Percentiles rank a stretch among this genome's conserved stretches.
These are phyloP conservation scores for Aspergillus panamensis DNA, from an alignment of 495 filamentous ascomycete genomes.

Conservation along the genomic window DNA sequence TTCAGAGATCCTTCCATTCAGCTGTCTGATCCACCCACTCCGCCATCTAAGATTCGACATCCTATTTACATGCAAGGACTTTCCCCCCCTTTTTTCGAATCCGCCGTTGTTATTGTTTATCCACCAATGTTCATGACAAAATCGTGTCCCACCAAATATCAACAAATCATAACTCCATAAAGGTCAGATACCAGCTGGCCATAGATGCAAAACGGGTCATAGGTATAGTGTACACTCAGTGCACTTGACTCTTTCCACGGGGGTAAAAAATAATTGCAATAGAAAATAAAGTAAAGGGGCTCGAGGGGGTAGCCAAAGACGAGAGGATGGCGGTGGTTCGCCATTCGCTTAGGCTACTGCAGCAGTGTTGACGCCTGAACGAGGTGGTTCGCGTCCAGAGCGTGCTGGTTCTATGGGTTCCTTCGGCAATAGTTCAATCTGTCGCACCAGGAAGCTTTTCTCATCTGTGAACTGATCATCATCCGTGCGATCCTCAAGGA, in stretches of 20 bases:
- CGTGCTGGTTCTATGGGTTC: constrained; percentile 54
- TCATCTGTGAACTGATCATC: constrained; percentile 99
- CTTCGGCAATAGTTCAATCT: constrained; percentile 76
- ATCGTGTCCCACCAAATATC: constrained; percentile 9
- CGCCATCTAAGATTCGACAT: constrained; percentile 16
- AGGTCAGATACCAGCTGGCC: constrained; percentile 24
- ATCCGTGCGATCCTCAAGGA: constrained; percentile 91
- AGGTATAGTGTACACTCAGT: constrained; percentile 20
- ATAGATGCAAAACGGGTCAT: constrained; percentile 23
- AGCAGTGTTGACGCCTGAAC: constrained; percentile 35
- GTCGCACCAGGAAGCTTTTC: constrained; percentile 91
- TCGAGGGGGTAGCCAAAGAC: background rate
- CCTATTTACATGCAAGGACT: constrained; percentile 19
- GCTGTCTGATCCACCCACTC: constrained; percentile 15
- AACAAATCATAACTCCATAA: constrained; percentile 16
- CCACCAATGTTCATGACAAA: constrained; percentile 7
- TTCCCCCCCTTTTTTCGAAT: background rate
- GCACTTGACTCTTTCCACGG: constrained; percentile 19
- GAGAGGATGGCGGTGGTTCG: background rate
- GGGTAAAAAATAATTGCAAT: constrained; percentile 15
- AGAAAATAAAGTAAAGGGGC: constrained; percentile 1
- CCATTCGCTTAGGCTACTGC: constrained; percentile 26
- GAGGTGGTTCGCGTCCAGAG: constrained; percentile 30
- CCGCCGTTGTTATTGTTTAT: background rate
- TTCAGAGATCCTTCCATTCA: constrained; percentile 3